Evolutionary conservation across 2,329 filamentous ascomycete species (phyloP).

Genomic region (Elsinoe fawcettii): DNA sequence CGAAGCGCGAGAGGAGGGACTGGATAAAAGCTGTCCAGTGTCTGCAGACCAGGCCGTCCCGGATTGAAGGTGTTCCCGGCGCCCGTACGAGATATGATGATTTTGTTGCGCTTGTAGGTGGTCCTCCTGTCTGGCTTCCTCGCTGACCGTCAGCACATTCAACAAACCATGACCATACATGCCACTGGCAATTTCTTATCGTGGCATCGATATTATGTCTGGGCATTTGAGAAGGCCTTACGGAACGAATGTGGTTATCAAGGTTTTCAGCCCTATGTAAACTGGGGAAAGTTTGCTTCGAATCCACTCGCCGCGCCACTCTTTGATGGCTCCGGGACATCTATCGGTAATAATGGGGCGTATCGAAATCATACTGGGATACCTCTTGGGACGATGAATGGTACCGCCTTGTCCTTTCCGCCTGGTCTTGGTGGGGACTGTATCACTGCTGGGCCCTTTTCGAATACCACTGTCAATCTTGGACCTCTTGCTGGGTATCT

Average conservation of each 20-base stretch:
- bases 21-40: conserved; percentile 26
- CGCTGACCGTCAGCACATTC: conserved; percentile 16
- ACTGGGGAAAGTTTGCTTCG: conserved; percentile 41
- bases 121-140: background rate
- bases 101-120: conserved; percentile 15
- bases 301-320: conserved; percentile 39
- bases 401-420: conserved; percentile 28
- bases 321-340: conserved; percentile 46
- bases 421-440: conserved; percentile 47
- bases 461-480: conserved; percentile 18
- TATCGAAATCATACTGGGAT: conserved; percentile 15
- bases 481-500: conserved; percentile 16
- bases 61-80: conserved; percentile 16
- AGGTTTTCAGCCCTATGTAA: conserved; percentile 42
- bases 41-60: conserved; percentile 23
- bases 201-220: conserved; percentile 34
- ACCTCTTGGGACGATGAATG: background rate
- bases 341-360: conserved; percentile 21
- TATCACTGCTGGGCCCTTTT: conserved; percentile 42
- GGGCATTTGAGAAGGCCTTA: conserved; percentile 34
- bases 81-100: conserved; percentile 19
- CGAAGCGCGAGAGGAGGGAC: background rate
- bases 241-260: conserved; percentile 33
- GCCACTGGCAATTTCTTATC: conserved; percentile 27
- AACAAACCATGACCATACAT: conserved; percentile 18